Evolutionary conservation across 2,329 filamentous ascomycete species (phyloP).

Genomic region (Sodiomyces alkalinus): DNA sequence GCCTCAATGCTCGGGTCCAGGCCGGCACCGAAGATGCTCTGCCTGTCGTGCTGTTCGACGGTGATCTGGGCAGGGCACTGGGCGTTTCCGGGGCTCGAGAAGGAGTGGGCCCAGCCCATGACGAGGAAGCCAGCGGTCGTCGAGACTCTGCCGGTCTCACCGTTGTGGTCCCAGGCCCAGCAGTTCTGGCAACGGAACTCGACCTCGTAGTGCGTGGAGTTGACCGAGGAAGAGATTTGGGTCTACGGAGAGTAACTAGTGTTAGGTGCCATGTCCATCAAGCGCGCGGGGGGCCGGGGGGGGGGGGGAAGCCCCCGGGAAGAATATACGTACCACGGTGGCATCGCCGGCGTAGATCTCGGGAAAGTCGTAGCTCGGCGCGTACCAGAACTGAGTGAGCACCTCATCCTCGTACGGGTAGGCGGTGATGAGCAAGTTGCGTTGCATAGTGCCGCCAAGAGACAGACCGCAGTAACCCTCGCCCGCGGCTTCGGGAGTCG

Average conservation of each 20-base stretch:
- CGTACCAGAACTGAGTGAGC: slow-evolving; percentile 33
- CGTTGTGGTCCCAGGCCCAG: slow-evolving; percentile 35
- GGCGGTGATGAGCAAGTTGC: slow-evolving; percentile 40
- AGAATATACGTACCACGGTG: slow-evolving; percentile 20
- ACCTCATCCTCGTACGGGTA: slow-evolving; percentile 39
- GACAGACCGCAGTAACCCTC: slow-evolving; percentile 45
- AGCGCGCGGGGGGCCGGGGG: too few species aligned
- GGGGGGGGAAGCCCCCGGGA: too few species aligned
- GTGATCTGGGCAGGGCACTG: slow-evolving; percentile 26
- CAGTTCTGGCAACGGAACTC: slow-evolving; percentile 51
- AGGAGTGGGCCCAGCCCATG: slow-evolving; percentile 41
- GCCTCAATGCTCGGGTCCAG: slow-evolving; percentile 21
- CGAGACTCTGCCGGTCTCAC: slow-evolving; percentile 23
- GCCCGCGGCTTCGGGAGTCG: slow-evolving; percentile 24
- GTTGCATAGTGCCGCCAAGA: slow-evolving; percentile 41
- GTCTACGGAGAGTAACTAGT: slow-evolving; percentile 15
- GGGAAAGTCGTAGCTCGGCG: slow-evolving; percentile 20
- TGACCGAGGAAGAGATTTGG: slow-evolving; percentile 42
- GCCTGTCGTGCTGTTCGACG: slow-evolving; percentile 39
- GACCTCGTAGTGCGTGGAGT: slow-evolving; percentile 41
- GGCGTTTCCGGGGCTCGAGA: slow-evolving; percentile 22
- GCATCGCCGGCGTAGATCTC: slow-evolving; percentile 45
- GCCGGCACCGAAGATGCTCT: slow-evolving; percentile 30
- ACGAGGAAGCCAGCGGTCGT: slow-evolving; percentile 29
- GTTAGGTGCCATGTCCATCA: not conserved